Evolutionary conservation across 2,329 filamentous ascomycete genomes (phyloP).

Genomic region (Sclerotinia subarctica): DNA sequence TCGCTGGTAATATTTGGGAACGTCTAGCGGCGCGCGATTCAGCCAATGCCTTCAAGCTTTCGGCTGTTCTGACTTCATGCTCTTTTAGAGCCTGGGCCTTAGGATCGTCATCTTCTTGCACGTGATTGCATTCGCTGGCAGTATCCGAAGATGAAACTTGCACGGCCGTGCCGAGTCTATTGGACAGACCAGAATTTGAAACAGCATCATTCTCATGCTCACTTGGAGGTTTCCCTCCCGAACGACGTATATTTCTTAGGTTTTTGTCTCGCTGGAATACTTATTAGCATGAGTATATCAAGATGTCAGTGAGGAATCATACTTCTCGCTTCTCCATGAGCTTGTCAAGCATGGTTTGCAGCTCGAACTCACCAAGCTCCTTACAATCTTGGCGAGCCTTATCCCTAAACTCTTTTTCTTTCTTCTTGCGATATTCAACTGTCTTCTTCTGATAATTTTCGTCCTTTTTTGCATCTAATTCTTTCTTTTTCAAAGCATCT

Average conservation of each 20-base stretch:
- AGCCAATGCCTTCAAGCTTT: neutral
- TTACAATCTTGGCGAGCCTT: constrained; percentile 9
- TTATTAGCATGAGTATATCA: constrained; percentile 7
- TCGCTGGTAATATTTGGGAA: neutral
- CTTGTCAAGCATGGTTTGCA: constrained; percentile 11
- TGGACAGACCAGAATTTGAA: neutral
- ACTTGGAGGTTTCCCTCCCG: neutral
- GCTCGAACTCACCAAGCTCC: neutral
- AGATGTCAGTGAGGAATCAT: neutral
- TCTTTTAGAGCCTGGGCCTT: neutral
- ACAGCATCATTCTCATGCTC: neutral
- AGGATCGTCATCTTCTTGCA: neutral
- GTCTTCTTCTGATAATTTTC: neutral
- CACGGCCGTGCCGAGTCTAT: too few species aligned
- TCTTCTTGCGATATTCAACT: neutral
- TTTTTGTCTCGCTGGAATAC: neutral
- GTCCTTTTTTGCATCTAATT: neutral
- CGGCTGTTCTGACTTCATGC: neutral
- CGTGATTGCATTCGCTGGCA: neutral
- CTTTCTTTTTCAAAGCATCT: neutral
- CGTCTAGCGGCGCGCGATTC: neutral
- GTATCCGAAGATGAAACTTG: neutral
- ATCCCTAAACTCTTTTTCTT: neutral
- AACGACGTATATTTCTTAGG: constrained; percentile 4
- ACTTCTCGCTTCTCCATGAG: constrained; percentile 22